These are phyloP conservation scores for Actinomortierella ambigua DNA, from an alignment of 371 early-diverging fungal genomes.

Conservation along the genomic window DNA sequence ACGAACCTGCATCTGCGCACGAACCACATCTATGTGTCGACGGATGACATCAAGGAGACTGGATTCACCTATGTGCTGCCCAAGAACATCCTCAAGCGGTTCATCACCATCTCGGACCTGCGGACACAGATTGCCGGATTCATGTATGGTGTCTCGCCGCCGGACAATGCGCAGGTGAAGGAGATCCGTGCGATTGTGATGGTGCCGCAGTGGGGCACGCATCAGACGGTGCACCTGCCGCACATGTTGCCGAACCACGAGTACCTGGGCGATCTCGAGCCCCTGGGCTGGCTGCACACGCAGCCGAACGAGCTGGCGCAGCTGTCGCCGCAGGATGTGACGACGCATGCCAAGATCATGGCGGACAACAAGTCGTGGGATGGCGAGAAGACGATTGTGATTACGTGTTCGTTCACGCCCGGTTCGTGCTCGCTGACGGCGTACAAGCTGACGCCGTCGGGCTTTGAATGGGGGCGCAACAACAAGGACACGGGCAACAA, in stretches of 20 bases:
- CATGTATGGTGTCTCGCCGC: slow-evolving; percentile 93
- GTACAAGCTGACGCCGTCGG: slow-evolving; percentile 93
- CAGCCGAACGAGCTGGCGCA: slow-evolving; percentile 94
- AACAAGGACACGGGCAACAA: slow-evolving; percentile 78
- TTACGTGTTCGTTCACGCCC: slow-evolving; percentile 96
- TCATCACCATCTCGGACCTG: slow-evolving; percentile 94
- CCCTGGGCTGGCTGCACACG: slow-evolving; percentile 98
- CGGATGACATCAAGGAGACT: slow-evolving; percentile 92
- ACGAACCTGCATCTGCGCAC: slow-evolving; percentile 94
- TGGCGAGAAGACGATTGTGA: slow-evolving; percentile 88
- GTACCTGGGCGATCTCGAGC: slow-evolving; percentile 88
- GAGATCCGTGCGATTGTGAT: slow-evolving; percentile 94
- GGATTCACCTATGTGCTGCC: slow-evolving; percentile 96
- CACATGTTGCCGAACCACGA: slow-evolving; percentile 89
- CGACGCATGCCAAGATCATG: slow-evolving; percentile 87
- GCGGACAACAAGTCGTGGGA: slow-evolving; percentile 93
- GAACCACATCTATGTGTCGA: slow-evolving; percentile 94
- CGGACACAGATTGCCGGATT: slow-evolving; percentile 96
- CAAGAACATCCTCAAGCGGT: slow-evolving; percentile 94
- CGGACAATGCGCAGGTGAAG: slow-evolving; percentile 93
- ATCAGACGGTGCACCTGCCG: slow-evolving; percentile 92
- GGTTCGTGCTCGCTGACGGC: slow-evolving; percentile 96
- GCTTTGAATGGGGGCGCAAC: slow-evolving; percentile 95
- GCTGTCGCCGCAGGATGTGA: slow-evolving; percentile 90
- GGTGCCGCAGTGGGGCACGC: slow-evolving; percentile 98